Conservation (phyloP, 2,329 filamentous ascomycete genomes). For the Diplodia mutila region DNA sequence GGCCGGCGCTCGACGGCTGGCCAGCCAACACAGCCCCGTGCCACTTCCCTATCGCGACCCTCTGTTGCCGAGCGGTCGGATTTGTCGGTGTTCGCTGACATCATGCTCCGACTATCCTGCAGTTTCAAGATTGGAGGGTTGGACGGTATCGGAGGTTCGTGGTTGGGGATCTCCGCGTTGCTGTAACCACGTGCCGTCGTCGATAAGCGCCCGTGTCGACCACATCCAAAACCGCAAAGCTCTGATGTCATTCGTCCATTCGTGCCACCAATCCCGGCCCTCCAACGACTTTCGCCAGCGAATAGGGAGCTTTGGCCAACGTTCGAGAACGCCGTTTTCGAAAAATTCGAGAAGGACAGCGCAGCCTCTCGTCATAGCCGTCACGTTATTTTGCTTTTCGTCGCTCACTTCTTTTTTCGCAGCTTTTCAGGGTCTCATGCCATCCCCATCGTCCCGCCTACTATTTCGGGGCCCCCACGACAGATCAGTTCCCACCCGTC, state of each 20-base stretch:
- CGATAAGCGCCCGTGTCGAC: constrained; percentile 17
- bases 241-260: constrained; percentile 17
- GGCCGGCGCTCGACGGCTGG: neutral
- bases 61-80: neutral
- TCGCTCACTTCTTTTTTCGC: neutral
- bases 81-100: constrained; percentile 3
- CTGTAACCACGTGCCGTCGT: constrained; percentile 17
- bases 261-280: neutral
- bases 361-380: constrained; percentile 9
- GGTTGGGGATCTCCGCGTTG: constrained; percentile 14
- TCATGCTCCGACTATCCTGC: neutral
- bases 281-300: neutral
- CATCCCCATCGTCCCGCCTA: neutral
- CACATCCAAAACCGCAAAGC: neutral
- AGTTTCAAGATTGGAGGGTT: constrained; percentile 12
- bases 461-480: neutral
- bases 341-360: neutral
- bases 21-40: neutral
- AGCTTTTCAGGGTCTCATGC: neutral
- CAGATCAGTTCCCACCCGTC: neutral
- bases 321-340: constrained; percentile 3
- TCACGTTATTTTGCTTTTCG: neutral
- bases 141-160: neutral
- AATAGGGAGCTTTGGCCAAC: neutral
- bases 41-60: neutral